A percentile compares a stretch with the other conserved stretches of the same genome.
Conservation (phyloP, 345 rosid species). For the Arabidopsis suecica region DNA sequence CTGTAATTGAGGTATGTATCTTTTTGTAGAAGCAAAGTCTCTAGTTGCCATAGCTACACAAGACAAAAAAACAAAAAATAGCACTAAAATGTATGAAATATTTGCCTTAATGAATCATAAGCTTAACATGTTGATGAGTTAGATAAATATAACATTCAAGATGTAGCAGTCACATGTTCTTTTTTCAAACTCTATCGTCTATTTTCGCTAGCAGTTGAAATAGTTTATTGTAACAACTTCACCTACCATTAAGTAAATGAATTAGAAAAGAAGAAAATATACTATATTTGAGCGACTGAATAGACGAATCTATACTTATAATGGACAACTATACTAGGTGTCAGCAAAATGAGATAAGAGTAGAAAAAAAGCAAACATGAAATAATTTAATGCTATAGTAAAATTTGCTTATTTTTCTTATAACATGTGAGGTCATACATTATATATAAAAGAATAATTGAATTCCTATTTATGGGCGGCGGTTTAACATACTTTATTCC, state of each 20-base stretch:
- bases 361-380: constrained; percentile 11
- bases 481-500: constrained; percentile 47
- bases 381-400: not conserved
- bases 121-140: not conserved
- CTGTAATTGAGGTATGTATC: constrained; percentile 96
- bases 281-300: constrained; percentile 24
- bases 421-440: constrained; percentile 37
- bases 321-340: constrained; percentile 22
- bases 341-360: constrained; percentile 32
- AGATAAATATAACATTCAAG: constrained; percentile 17
- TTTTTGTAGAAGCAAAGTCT: constrained; percentile 92
- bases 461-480: constrained; percentile 46
- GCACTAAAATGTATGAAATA: not conserved
- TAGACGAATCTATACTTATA: constrained; percentile 16
- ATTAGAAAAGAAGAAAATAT: constrained; percentile 4
- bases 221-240: constrained; percentile 30
- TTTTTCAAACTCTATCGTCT: not conserved
- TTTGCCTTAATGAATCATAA: constrained; percentile 14
- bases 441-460: constrained; percentile 5
- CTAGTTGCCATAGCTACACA: constrained; percentile 96
- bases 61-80: constrained; percentile 17
- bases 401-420: not conserved
- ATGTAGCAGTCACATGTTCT: constrained; percentile 11
- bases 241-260: constrained; percentile 32
- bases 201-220: not conserved